A percentile compares a stretch with the other conserved stretches of the same genome.
phyloP scores from a whole-genome alignment of 2,329 filamentous ascomycete genomes.

The Colletotrichum musicola region DNA sequence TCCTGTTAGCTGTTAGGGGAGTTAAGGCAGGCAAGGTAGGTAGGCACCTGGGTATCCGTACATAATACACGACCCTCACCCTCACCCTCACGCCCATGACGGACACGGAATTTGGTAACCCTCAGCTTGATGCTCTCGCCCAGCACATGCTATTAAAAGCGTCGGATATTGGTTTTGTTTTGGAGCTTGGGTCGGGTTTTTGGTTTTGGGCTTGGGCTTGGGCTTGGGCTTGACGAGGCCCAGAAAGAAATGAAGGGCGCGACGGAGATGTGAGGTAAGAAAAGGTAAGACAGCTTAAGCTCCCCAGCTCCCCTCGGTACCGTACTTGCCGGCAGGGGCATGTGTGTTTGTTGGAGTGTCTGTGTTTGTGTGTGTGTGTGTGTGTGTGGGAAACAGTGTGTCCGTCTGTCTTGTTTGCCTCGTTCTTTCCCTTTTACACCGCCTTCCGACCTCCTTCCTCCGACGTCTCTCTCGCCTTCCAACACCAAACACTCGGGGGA shows the following conservation, averaged over 20 bases:
- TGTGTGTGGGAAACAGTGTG: no score
- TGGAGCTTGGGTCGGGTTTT: no score
- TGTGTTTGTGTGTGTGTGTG: neutral
- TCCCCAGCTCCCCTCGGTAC: neutral
- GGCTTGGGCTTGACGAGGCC: neutral
- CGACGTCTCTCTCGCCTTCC: neutral
- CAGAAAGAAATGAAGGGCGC: conserved; percentile 1
- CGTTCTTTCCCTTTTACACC: neutral
- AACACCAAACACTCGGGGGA: neutral
- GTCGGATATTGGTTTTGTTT: neutral
- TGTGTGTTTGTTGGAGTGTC: neutral
- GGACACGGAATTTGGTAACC: no score
- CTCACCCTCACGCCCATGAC: no score
- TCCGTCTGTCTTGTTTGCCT: neutral
- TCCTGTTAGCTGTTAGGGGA: no score
- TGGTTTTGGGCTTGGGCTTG: no score
- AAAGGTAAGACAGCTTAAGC: no score
- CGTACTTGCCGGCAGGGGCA: neutral
- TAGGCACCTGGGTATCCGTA: no score
- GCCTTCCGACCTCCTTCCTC: neutral
- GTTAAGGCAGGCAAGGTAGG: no score
- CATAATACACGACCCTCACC: no score
- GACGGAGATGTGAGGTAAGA: no score
- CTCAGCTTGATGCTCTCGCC: no score
- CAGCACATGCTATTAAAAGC: neutral